Evolutionary conservation across 805 yeast species (phyloP).

Genomic region (Blastobotrys chiropterorum): DNA sequence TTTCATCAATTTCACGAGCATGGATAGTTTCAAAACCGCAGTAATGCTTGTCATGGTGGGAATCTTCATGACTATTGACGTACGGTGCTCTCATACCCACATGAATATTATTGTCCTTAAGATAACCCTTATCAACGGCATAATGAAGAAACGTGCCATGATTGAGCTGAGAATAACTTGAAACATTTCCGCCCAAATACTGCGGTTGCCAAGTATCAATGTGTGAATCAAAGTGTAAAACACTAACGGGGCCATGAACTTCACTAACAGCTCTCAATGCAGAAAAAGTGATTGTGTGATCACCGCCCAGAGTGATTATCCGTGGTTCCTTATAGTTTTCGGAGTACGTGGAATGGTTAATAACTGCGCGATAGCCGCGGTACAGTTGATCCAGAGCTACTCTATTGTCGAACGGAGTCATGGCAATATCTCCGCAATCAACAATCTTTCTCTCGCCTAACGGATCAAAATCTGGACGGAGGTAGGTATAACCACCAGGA

Average conservation of each 20-base stretch:
- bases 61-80: conserved; percentile 42
- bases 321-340: conserved; percentile 35
- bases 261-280: conserved; percentile 56
- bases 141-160: conserved; percentile 69
- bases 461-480: conserved; percentile 55
- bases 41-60: conserved; percentile 45
- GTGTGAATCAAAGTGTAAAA: conserved; percentile 68
- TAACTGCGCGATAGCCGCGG: conserved; percentile 41
- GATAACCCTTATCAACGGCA: conserved; percentile 61
- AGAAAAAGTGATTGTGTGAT: conserved; percentile 67
- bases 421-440: conserved; percentile 64
- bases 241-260: conserved; percentile 56
- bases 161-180: conserved; percentile 52
- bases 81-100: conserved; percentile 63
- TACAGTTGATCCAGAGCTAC: conserved; percentile 55
- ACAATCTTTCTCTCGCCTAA: conserved; percentile 49
- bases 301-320: conserved; percentile 68
- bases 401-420: conserved; percentile 57
- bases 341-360: conserved; percentile 18
- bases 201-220: conserved; percentile 66
- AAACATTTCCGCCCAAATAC: conserved; percentile 55
- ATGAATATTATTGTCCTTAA: conserved; percentile 44
- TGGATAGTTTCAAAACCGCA: conserved; percentile 57
- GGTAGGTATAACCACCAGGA: conserved; percentile 28
- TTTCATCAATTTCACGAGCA: conserved; percentile 63